phyloP scores from a whole-genome alignment of 176 grass and related monocot species.

The Triticum monococcum region DNA sequence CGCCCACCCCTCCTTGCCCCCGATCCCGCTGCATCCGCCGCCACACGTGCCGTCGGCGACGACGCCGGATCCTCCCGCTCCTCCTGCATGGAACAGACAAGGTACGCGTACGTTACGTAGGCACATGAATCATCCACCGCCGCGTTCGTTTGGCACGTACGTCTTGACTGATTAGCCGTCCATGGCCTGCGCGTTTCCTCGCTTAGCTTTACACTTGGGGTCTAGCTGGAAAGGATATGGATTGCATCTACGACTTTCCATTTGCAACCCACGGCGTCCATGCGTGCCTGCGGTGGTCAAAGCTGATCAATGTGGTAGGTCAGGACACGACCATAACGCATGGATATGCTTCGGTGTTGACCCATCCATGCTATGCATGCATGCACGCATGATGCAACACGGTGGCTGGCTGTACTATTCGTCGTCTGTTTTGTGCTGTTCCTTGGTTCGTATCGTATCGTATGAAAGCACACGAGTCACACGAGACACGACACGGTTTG shows the following conservation, averaged over 20 bases:
- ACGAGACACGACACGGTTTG: not conserved
- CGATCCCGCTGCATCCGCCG: not conserved
- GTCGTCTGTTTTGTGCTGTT: not conserved
- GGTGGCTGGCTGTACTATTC: not conserved
- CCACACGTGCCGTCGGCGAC: not conserved
- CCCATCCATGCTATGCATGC: not conserved
- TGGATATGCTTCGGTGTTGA: not conserved
- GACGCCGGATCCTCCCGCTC: not conserved
- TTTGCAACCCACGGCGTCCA: not conserved
- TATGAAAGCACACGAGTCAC: no score
- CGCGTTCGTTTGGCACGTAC: not conserved
- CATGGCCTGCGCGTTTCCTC: not conserved
- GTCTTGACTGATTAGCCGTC: not conserved
- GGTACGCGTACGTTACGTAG: not conserved
- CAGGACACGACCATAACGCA: not conserved
- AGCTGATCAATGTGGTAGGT: not conserved
- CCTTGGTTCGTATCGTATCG: not conserved
- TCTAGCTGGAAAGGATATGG: not conserved
- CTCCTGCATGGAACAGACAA: constrained; percentile 26
- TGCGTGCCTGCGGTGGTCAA: constrained; percentile 4
- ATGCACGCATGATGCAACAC: constrained; percentile 5
- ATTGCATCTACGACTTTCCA: not conserved
- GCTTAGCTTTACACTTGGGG: not conserved
- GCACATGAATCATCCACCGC: not conserved
- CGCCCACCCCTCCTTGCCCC: not conserved